Percentiles rank a stretch among this genome's conserved stretches.
Conservation (phyloP, 371 early-diverging fungal species). For the Lichtheimia hyalospora region DNA sequence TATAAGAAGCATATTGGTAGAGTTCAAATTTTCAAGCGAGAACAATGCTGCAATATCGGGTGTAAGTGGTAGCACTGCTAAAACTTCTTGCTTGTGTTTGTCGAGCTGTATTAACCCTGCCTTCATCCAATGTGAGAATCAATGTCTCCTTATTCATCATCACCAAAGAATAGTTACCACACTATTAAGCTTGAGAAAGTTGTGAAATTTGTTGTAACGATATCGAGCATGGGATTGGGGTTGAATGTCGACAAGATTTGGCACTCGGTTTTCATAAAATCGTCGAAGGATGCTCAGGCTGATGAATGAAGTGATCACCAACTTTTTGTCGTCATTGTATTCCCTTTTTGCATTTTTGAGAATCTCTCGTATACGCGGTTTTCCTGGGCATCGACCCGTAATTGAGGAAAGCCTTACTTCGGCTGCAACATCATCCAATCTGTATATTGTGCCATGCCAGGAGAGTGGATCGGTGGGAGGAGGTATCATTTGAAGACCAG, state of each 20-base stretch:
- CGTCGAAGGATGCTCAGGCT: not conserved
- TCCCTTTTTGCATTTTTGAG: not conserved
- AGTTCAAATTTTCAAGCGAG: not conserved
- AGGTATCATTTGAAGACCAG: not conserved
- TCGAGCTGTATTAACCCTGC: conserved; percentile 13
- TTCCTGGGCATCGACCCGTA: not conserved
- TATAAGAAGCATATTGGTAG: not conserved
- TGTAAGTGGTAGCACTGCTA: conserved; percentile 6
- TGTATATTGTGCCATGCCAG: not conserved
- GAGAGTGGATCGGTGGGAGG: not conserved
- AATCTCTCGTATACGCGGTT: not conserved
- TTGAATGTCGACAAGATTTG: not conserved
- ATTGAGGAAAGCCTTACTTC: not conserved
- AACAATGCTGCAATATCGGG: not conserved
- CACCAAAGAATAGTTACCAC: conserved; percentile 5
- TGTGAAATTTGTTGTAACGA: conserved; percentile 8
- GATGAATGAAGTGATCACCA: conserved; percentile 6
- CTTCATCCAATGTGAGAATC: not conserved
- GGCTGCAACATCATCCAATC: not conserved
- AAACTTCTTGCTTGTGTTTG: not conserved
- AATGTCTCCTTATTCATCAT: not conserved
- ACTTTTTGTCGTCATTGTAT: not conserved
- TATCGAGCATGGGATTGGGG: no score
- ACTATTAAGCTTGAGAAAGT: conserved; percentile 11
- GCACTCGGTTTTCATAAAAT: not conserved